phyloP scores from a whole-genome alignment of 2,329 filamentous ascomycete genomes.

The Hymenoscyphus fructigenus region DNA sequence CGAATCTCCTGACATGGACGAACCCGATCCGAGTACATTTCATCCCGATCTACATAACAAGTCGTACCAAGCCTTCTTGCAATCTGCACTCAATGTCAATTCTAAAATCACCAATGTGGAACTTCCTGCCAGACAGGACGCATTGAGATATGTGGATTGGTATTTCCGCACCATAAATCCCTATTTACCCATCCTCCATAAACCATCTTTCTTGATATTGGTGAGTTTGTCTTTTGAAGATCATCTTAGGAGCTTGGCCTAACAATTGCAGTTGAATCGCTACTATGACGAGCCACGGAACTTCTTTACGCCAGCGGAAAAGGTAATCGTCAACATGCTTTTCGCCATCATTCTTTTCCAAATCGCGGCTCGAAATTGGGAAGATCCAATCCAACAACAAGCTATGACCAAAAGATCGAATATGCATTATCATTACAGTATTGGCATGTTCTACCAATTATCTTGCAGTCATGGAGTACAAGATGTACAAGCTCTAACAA shows the following conservation, averaged over 20 bases:
- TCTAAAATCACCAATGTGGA: slow-evolving; percentile 54
- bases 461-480: slow-evolving; percentile 59
- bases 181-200: slow-evolving; percentile 76
- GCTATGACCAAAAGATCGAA: slow-evolving; percentile 66
- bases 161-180: slow-evolving; percentile 72
- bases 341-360: slow-evolving; percentile 78
- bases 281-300: slow-evolving; percentile 71
- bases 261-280: slow-evolving; percentile 50
- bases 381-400: slow-evolving; percentile 52
- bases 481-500: slow-evolving; percentile 69
- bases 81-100: slow-evolving; percentile 62
- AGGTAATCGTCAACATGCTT: slow-evolving; percentile 74
- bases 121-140: slow-evolving; percentile 63
- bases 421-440: slow-evolving; percentile 73
- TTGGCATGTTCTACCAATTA: slow-evolving; percentile 68
- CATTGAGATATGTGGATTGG: slow-evolving; percentile 69
- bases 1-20: slow-evolving; percentile 64
- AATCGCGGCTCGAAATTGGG: slow-evolving; percentile 67
- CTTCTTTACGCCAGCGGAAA: slow-evolving; percentile 61
- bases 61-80: slow-evolving; percentile 69
- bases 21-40: slow-evolving; percentile 48
- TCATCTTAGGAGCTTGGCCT: background rate
- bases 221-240: slow-evolving; percentile 44
- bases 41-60: slow-evolving; percentile 61
- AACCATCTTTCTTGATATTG: slow-evolving; percentile 67